Evolutionary conservation across 75 land plant species (phyloP), one percentile per base, ranked within the genome.

Genomic region (Cunninghamia lanceolata): DNA sequence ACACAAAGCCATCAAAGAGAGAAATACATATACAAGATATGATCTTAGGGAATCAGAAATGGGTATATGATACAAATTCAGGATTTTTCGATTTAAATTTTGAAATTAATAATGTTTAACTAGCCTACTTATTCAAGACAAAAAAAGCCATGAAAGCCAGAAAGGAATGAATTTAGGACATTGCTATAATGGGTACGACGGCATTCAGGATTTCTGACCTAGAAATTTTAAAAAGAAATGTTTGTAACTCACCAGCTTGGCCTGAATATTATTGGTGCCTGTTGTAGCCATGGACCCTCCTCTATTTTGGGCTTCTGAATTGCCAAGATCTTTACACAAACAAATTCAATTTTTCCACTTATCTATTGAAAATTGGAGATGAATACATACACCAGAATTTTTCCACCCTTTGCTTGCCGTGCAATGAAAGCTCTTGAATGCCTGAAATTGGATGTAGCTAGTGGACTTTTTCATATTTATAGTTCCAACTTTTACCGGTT

Each of bases 201-300:
- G 46, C 0, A 28, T 25, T 80, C 16, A 8, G 47, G 45, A 25
- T 40, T 35, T 80, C 42, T 34, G 30, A 2, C 0, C 6, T 9
- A 80, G 17, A 80, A 38, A 79, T 39, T 40, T n/a, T 21, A 11
- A 40, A 80, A 43, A 3, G 1, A 17, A 34, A 19, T 19, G 16
- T 9, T 14, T 84, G 85, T 82, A 87, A 91, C 92, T 87, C 87
- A 93, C 94, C 85, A 93, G 93, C 90, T 93, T 93, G 81, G 94
- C 93, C 87, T 92, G 94, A 36, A 93, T 85, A 74, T 88, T 90
- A 70, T 82, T 90, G 85, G 84, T 92, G 87, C 93, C 89, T n/a
- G 82, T 85, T 43, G 91, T 93, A 68, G 91, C 93, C 93, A 93
- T 93, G 28, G 83, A 0, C n/a, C 68, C 68, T 32, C 45, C 38